Conservation (phyloP, 441 rosid species). For the Euphorbia celastroides region DNA sequence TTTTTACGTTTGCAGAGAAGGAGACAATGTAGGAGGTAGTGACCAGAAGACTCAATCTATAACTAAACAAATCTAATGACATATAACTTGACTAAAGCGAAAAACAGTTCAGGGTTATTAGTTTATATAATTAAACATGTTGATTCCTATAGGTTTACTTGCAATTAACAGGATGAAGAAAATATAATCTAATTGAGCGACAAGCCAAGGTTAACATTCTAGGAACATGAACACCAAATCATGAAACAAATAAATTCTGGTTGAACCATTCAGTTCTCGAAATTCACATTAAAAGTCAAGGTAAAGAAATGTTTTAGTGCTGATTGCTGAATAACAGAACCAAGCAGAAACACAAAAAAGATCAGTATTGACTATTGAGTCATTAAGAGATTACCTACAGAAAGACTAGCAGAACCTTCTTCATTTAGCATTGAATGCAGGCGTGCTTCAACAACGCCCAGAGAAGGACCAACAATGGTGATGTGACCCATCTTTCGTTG, state of each 20-base stretch:
- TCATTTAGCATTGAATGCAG: constrained; percentile 52
- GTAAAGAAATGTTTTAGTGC: background rate
- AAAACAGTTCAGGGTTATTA: background rate
- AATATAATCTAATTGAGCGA: background rate
- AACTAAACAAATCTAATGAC: background rate
- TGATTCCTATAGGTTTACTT: background rate
- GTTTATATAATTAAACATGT: constrained; percentile 4
- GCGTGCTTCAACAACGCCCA: constrained; percentile 59
- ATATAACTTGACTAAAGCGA: constrained; percentile 1
- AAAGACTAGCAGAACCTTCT: constrained; percentile 31
- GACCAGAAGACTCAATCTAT: background rate
- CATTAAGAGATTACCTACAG: constrained; percentile 29
- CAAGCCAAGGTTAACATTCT: background rate
- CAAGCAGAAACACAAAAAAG: background rate
- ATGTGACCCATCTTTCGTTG: constrained; percentile 97
- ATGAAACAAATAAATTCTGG: background rate
- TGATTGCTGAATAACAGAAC: background rate
- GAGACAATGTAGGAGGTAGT: background rate
- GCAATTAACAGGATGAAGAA: background rate
- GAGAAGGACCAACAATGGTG: constrained; percentile 68
- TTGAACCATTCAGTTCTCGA: constrained; percentile 5
- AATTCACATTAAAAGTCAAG: background rate
- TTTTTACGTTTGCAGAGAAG: background rate
- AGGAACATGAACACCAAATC: background rate
- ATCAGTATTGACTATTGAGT: constrained; percentile 1